Evolutionary conservation across 2,329 filamentous ascomycete species (phyloP).

Genomic region (Zarea fungicola): DNA sequence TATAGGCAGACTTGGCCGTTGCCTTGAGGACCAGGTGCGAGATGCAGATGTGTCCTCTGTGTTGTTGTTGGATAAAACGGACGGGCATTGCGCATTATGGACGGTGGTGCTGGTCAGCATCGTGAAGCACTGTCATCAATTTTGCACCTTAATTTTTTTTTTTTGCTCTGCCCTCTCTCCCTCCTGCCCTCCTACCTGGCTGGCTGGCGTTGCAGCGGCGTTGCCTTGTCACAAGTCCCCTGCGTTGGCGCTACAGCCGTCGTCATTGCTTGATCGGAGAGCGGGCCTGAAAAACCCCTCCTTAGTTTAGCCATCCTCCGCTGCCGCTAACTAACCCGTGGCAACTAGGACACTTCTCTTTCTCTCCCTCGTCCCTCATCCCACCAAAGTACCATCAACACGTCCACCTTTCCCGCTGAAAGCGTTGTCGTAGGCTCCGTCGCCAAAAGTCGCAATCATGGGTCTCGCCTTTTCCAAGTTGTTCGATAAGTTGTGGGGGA

Average conservation of each 20-base stretch:
- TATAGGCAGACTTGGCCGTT: too few relatives aligned
- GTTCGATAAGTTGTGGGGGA: constrained; percentile 93
- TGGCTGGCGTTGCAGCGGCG: too few relatives aligned
- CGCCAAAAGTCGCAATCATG: constrained; percentile 65
- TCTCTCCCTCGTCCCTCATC: constrained; percentile 18
- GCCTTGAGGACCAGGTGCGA: background rate
- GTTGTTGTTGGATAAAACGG: constrained; percentile 5
- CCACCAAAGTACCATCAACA: constrained; percentile 24
- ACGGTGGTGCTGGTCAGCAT: background rate
- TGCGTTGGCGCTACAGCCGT: constrained; percentile 7
- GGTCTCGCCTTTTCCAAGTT: constrained; percentile 97
- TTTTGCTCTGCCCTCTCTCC: background rate
- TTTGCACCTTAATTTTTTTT: background rate
- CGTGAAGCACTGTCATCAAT: background rate
- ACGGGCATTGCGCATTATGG: background rate
- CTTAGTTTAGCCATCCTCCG: constrained; percentile 13
- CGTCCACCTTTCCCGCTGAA: constrained; percentile 10
- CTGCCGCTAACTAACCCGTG: constrained; percentile 25
- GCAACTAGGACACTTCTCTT: constrained; percentile 25
- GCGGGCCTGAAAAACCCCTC: constrained; percentile 15
- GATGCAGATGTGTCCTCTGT: constrained; percentile 12
- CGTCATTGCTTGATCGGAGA: constrained; percentile 14
- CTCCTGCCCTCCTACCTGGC: background rate
- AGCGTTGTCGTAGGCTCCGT: constrained; percentile 22
- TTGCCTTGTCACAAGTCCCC: too few relatives aligned